Conservation (phyloP, 176 grass and related monocot genomes). For the Saccharum spontaneum region DNA sequence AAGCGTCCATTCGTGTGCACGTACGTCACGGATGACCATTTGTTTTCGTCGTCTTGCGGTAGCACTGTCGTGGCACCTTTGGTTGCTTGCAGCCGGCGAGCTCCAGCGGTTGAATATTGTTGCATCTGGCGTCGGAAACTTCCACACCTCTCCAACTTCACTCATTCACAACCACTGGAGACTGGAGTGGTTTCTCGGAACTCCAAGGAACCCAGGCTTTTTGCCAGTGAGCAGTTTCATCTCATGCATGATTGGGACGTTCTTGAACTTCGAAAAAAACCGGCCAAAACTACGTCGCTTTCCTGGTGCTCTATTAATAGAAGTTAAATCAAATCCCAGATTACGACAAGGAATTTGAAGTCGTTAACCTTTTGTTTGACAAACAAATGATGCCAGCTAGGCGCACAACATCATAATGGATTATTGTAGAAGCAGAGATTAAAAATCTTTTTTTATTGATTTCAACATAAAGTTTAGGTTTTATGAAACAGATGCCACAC, state of each 20-base stretch:
- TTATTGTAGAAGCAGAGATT: background rate
- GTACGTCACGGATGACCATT: background rate
- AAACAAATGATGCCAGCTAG: background rate
- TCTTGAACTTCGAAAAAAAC: background rate
- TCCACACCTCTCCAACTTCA: background rate
- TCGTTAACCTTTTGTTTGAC: background rate
- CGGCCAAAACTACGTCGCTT: background rate
- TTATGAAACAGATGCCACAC: background rate
- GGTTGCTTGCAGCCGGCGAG: background rate
- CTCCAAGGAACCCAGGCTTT: background rate
- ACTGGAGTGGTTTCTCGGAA: background rate
- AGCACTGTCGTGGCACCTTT: slow-evolving; percentile 30
- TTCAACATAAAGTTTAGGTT: too few relatives aligned
- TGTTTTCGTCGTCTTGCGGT: background rate
- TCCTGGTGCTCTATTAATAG: background rate
- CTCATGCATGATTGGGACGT: background rate
- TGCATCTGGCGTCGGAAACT: background rate
- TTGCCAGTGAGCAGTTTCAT: too few relatives aligned
- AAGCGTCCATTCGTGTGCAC: background rate
- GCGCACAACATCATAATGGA: too few relatives aligned
- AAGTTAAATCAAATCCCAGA: background rate
- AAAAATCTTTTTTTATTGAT: too few relatives aligned
- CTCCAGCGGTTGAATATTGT: background rate
- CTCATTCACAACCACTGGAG: background rate
- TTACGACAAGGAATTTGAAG: background rate